Percentiles rank a stretch among this genome's conserved stretches.
Conservation (phyloP, 1,284 basidiomycete genomes). For the Cryptococcus wingfieldii region DNA sequence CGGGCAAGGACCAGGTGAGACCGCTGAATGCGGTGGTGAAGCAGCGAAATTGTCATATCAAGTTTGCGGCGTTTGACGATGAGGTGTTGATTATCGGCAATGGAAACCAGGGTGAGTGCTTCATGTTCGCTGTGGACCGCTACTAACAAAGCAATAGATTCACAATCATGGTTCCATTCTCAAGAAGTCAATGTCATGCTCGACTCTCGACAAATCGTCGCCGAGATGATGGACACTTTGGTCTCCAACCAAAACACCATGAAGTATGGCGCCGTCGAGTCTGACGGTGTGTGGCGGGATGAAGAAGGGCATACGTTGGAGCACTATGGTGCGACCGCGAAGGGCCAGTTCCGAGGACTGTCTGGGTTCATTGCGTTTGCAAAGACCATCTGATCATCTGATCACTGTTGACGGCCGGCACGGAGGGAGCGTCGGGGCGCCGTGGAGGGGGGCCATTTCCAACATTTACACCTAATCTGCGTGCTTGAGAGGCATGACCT, state of each 20-base stretch:
- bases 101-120: constrained; percentile 39
- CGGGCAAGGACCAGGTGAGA: constrained; percentile 64
- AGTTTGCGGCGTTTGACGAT: constrained; percentile 69
- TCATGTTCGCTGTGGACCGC: background rate
- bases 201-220: constrained; percentile 59
- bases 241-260: constrained; percentile 67
- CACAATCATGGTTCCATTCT: constrained; percentile 71
- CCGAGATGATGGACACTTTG: constrained; percentile 62
- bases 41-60: constrained; percentile 73
- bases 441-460: too few species aligned
- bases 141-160: constrained; percentile 10
- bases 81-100: constrained; percentile 64
- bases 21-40: constrained; percentile 68
- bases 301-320: constrained; percentile 52
- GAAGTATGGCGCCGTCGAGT: constrained; percentile 60
- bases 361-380: constrained; percentile 37
- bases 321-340: constrained; percentile 44
- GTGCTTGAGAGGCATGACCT: too few species aligned
- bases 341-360: constrained; percentile 41
- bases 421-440: background rate
- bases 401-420: background rate
- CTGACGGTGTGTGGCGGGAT: constrained; percentile 67
- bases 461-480: too few species aligned
- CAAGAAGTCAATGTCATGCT: constrained; percentile 74
- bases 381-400: constrained; percentile 29